Percentiles rank a stretch among this genome's conserved stretches.
phyloP scores from a whole-genome alignment of 805 yeast genomes.

The Wickerhamiella spandovensis region DNA sequence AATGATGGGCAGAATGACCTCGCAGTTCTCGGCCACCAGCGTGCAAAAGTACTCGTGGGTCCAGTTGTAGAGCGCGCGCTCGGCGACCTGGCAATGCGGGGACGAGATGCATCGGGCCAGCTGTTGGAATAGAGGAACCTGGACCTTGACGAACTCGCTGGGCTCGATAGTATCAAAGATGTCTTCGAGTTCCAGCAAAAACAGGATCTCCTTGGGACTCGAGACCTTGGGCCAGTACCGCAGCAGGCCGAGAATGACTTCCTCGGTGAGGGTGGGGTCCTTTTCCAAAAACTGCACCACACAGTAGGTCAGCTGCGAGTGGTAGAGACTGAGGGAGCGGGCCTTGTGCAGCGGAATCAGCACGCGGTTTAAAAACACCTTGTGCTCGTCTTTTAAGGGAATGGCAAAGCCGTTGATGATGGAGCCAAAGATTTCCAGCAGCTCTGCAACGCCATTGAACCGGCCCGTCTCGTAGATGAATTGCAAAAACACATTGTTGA shows the following conservation, averaged over 20 bases:
- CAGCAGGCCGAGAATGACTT: constrained; percentile 85
- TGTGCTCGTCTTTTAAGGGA: constrained; percentile 94
- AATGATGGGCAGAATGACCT: constrained; percentile 80
- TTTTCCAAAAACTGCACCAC: constrained; percentile 92
- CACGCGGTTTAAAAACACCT: constrained; percentile 73
- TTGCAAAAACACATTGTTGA: constrained; percentile 82
- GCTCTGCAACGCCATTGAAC: constrained; percentile 90
- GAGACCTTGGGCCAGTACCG: constrained; percentile 95
- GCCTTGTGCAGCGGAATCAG: constrained; percentile 88
- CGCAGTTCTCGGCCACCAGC: constrained; percentile 76
- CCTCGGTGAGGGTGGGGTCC: constrained; percentile 84
- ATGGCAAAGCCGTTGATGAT: constrained; percentile 96
- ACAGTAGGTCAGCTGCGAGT: constrained; percentile 94
- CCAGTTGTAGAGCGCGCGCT: constrained; percentile 88
- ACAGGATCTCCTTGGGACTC: constrained; percentile 92
- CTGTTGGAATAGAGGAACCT: constrained; percentile 87
- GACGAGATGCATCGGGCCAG: constrained; percentile 86
- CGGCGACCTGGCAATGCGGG: constrained; percentile 94
- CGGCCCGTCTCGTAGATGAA: constrained; percentile 91
- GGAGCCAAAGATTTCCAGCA: constrained; percentile 87
- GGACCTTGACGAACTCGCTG: constrained; percentile 76
- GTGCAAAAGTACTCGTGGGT: constrained; percentile 87
- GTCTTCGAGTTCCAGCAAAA: constrained; percentile 89
- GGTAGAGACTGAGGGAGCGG: constrained; percentile 75
- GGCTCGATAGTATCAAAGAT: constrained; percentile 95